These are phyloP conservation scores for Saksenaea oblongispora DNA, from an alignment of 371 early-diverging fungal genomes.

Conservation along the genomic window DNA sequence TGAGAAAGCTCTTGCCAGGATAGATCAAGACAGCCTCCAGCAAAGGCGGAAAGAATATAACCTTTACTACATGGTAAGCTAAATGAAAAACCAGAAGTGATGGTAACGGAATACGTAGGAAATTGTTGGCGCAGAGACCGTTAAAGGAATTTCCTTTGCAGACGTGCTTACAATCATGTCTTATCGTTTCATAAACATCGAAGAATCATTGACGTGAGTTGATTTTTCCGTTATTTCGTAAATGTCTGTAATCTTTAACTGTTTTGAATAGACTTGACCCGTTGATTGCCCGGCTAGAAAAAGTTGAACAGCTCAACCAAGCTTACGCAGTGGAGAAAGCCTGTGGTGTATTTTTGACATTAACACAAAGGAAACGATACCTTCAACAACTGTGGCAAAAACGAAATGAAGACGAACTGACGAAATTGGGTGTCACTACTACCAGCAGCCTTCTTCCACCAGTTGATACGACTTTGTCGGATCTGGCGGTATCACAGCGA, in stretches of 20 bases:
- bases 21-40: constrained; percentile 23
- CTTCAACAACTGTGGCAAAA: constrained; percentile 44
- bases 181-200: constrained; percentile 51
- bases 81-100: neutral
- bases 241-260: neutral
- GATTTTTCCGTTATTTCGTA: neutral
- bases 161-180: constrained; percentile 54
- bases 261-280: constrained; percentile 30
- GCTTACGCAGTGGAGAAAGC: constrained; percentile 49
- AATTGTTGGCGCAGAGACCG: constrained; percentile 37
- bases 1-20: constrained; percentile 24
- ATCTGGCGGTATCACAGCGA: neutral
- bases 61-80: constrained; percentile 45
- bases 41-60: constrained; percentile 51
- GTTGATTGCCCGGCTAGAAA: constrained; percentile 43
- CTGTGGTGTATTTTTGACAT: constrained; percentile 42
- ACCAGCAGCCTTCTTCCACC: constrained; percentile 10
- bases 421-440: constrained; percentile 26
- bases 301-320: constrained; percentile 39
- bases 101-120: constrained; percentile 24
- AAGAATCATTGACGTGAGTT: constrained; percentile 54
- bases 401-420: constrained; percentile 44
- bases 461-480: constrained; percentile 6
- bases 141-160: constrained; percentile 58
- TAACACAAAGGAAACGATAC: constrained; percentile 42